phyloP scores from a whole-genome alignment of 2,329 filamentous ascomycete species.

The Talaromyces sp. region DNA sequence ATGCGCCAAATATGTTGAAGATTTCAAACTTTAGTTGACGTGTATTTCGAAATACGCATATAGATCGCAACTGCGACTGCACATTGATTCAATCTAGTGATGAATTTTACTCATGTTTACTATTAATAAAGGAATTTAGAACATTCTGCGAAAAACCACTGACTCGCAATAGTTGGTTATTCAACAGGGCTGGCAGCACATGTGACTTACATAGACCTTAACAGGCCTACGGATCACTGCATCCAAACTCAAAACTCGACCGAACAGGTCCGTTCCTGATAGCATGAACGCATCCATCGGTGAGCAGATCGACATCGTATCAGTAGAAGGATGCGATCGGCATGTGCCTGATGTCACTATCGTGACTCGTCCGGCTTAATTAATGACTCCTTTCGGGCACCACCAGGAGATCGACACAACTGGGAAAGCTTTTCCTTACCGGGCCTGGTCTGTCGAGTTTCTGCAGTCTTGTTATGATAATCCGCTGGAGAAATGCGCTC shows the following conservation, averaged over 20 bases:
- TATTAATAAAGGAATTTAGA: neutral
- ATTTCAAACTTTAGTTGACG: neutral
- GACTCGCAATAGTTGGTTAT: neutral
- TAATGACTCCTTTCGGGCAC: neutral
- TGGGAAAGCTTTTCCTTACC: neutral
- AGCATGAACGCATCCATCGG: neutral
- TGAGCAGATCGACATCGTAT: neutral
- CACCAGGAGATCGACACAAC: neutral
- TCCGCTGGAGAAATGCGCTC: neutral
- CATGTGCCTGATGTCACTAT: neutral
- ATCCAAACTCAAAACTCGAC: neutral
- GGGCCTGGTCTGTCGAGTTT: neutral
- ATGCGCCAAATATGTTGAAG: neutral
- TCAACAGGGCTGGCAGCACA: neutral
- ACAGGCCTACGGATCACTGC: neutral
- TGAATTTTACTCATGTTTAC: neutral
- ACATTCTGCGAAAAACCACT: neutral
- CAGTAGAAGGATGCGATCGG: neutral
- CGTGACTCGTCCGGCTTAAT: neutral
- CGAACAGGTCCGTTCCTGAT: neutral
- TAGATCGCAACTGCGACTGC: neutral
- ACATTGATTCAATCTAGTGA: neutral
- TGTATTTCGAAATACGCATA: neutral
- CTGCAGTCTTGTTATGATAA: neutral
- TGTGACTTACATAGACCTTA: neutral